Evolutionary conservation across 2,329 filamentous ascomycete genomes (phyloP).

Genomic region (Dryadomyces quercivorus): DNA sequence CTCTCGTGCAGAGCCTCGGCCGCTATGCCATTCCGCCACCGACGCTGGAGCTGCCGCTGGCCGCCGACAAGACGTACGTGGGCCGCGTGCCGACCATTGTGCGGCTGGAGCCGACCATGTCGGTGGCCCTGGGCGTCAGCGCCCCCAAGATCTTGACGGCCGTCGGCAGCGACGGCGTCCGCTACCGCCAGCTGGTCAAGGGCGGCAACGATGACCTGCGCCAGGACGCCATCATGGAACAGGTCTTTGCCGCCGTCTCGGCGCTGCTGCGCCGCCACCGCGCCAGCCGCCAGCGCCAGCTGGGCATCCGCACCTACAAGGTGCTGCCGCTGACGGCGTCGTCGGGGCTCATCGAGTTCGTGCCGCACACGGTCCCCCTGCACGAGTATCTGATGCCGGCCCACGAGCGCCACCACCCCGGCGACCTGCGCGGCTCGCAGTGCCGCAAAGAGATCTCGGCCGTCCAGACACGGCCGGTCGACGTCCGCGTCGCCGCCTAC

Average conservation of each 20-base stretch:
- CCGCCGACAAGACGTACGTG: slow-evolving; percentile 62
- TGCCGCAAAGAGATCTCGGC: slow-evolving; percentile 71
- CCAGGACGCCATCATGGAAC: slow-evolving; percentile 98
- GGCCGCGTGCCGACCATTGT: slow-evolving; percentile 56
- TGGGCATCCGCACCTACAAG: slow-evolving; percentile 94
- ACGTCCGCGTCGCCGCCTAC: slow-evolving; percentile 62
- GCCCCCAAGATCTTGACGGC: slow-evolving; percentile 88
- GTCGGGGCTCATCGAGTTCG: slow-evolving; percentile 93
- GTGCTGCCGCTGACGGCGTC: slow-evolving; percentile 77
- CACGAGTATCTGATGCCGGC: slow-evolving; percentile 88
- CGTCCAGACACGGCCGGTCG: slow-evolving; percentile 57
- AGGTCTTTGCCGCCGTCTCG: slow-evolving; percentile 94
- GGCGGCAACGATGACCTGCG: slow-evolving; percentile 91
- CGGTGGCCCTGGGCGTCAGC: slow-evolving; percentile 80
- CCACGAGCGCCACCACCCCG: slow-evolving; percentile 75
- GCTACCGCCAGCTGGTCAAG: slow-evolving; percentile 88
- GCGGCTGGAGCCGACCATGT: slow-evolving; percentile 62
- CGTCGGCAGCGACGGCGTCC: slow-evolving; percentile 61
- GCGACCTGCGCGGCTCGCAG: slow-evolving; percentile 61
- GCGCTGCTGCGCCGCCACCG: slow-evolving; percentile 78
- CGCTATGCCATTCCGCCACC: slow-evolving; percentile 70
- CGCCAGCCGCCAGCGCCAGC: slow-evolving; percentile 71
- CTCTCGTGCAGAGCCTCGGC: slow-evolving; percentile 49
- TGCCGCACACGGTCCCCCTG: slow-evolving; percentile 81
- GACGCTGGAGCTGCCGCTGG: slow-evolving; percentile 73